Conservation (phyloP, 2,329 filamentous ascomycete species). For the Epichloe sp. region DNA sequence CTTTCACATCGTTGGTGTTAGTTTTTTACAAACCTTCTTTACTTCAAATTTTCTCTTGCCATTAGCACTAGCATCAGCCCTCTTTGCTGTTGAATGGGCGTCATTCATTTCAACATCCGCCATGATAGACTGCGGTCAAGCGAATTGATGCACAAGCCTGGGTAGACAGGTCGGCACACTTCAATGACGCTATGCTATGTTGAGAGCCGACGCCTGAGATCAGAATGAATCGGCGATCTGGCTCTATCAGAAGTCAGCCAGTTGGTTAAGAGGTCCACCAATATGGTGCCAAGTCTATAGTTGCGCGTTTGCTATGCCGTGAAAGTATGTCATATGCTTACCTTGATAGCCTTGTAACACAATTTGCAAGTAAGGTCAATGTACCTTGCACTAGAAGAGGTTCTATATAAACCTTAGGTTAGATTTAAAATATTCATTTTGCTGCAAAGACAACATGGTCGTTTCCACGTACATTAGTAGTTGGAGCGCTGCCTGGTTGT, state of each 20-base stretch:
- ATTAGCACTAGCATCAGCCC: constrained; percentile 30
- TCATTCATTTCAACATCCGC: constrained; percentile 96
- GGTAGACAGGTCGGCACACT: background rate
- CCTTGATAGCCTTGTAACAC: constrained; percentile 1
- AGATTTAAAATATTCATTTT: background rate
- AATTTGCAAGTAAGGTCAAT: background rate
- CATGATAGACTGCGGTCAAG: constrained; percentile 41
- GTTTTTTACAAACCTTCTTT: constrained; percentile 61
- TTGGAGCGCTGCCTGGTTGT: background rate
- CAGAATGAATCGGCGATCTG: background rate
- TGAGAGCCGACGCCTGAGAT: background rate
- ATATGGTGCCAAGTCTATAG: background rate
- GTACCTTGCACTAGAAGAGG: background rate
- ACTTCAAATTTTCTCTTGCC: constrained; percentile 94
- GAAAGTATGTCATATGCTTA: background rate
- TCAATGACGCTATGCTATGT: background rate
- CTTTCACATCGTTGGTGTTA: background rate
- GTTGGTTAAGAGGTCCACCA: background rate
- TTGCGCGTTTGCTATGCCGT: background rate
- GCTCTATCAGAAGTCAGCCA: background rate
- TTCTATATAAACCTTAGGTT: background rate
- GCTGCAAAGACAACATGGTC: background rate
- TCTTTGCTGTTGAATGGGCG: constrained; percentile 50
- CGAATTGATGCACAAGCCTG: background rate
- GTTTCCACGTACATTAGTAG: background rate